Evolutionary conservation across 2,329 filamentous ascomycete species (phyloP).

Genomic region (Penicillium sp.): DNA sequence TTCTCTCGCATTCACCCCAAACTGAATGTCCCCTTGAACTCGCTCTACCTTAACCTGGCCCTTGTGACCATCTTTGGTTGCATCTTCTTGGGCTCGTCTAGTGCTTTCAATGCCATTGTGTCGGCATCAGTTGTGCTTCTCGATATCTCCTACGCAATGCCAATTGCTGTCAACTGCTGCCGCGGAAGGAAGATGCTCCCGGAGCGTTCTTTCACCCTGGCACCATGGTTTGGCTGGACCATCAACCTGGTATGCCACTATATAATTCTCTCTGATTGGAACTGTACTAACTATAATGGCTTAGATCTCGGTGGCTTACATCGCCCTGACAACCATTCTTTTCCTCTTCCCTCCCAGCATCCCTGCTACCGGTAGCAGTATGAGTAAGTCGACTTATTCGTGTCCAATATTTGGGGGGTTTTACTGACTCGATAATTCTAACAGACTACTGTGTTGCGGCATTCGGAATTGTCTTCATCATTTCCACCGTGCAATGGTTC

Average conservation of each 20-base stretch:
- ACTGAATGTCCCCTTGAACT: constrained; percentile 67
- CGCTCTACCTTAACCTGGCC: constrained; percentile 61
- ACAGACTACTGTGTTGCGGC: constrained; percentile 52
- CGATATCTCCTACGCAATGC: constrained; percentile 73
- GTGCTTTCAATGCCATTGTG: constrained; percentile 72
- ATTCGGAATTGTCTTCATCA: constrained; percentile 59
- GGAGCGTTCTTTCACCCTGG: constrained; percentile 59
- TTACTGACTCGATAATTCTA: neutral
- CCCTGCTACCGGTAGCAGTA: constrained; percentile 66
- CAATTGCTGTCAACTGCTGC: constrained; percentile 68
- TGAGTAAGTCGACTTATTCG: constrained; percentile 59
- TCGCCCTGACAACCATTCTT: constrained; percentile 70
- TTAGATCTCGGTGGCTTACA: constrained; percentile 63
- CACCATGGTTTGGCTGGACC: constrained; percentile 57
- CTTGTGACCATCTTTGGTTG: constrained; percentile 69
- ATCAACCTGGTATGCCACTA: constrained; percentile 54
- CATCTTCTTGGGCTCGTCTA: constrained; percentile 67
- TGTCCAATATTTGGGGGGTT: neutral
- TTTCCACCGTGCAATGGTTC: constrained; percentile 62
- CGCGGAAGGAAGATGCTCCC: constrained; percentile 68
- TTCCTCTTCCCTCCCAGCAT: constrained; percentile 73
- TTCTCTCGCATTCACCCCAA: constrained; percentile 64
- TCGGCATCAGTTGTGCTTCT: constrained; percentile 72
- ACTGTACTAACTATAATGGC: constrained; percentile 3
- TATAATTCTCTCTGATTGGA: neutral